A percentile compares a stretch with the other conserved stretches of the same genome.
These are phyloP conservation scores for Lepidopterella palustris DNA, from an alignment of 495 filamentous ascomycete species.

Conservation along the genomic window DNA sequence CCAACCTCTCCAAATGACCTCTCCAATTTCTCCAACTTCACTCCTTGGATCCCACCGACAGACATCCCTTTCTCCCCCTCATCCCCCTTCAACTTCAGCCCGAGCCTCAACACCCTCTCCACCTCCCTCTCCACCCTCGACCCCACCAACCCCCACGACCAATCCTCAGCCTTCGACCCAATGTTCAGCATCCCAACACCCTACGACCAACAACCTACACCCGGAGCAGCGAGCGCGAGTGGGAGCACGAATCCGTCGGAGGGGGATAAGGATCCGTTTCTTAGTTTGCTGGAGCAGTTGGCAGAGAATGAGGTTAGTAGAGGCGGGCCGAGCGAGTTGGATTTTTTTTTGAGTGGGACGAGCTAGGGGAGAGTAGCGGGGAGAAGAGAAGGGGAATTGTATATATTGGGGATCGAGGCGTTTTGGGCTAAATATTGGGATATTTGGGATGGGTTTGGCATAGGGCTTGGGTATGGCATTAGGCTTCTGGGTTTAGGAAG, in stretches of 20 bases:
- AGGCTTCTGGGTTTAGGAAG: too few relatives aligned
- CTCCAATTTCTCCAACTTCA: background rate
- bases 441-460: too few relatives aligned
- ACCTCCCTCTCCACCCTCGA: background rate
- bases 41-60: slow-evolving; percentile 40
- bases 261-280: slow-evolving; percentile 68
- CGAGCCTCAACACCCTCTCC: slow-evolving; percentile 1
- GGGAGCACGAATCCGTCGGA: slow-evolving; percentile 30
- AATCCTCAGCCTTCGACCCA: slow-evolving; percentile 43
- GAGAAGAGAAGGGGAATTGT: background rate
- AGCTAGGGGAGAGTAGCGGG: slow-evolving; percentile 3
- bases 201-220: slow-evolving; percentile 27
- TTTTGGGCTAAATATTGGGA: too few relatives aligned
- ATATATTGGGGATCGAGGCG: too few relatives aligned
- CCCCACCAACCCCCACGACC: background rate
- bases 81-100: slow-evolving; percentile 7
- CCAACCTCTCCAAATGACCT: background rate
- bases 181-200: slow-evolving; percentile 47
- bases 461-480: too few relatives aligned
- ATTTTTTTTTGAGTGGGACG: slow-evolving; percentile 57
- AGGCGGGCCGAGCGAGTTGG: slow-evolving; percentile 59
- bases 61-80: slow-evolving; percentile 13
- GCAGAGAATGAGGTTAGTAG: slow-evolving; percentile 62
- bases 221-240: slow-evolving; percentile 32
- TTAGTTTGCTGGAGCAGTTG: slow-evolving; percentile 71